phyloP scores from a whole-genome alignment of 192 early-diverging fungal species.

The Backusella luteola region DNA sequence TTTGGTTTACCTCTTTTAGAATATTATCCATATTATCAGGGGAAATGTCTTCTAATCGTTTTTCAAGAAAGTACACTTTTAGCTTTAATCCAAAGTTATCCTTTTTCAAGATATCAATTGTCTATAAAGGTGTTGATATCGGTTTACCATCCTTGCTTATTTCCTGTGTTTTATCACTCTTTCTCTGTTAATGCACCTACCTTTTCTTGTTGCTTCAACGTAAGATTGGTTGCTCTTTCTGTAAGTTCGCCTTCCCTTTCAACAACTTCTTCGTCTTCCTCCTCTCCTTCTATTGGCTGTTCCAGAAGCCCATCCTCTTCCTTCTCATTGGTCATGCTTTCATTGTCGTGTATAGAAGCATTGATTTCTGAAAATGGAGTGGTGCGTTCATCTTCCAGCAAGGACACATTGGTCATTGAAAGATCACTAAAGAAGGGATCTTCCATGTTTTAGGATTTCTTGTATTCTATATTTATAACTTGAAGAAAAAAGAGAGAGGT shows the following conservation, averaged over 20 bases:
- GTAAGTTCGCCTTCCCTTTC: background rate
- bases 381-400: background rate
- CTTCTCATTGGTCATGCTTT: background rate
- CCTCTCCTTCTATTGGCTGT: background rate
- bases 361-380: background rate
- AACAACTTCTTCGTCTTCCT: background rate
- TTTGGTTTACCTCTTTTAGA: conserved; percentile 45
- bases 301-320: background rate
- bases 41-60: conserved; percentile 45
- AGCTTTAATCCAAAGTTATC: conserved; percentile 56
- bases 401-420: conserved; percentile 13
- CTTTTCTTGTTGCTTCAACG: conserved; percentile 53
- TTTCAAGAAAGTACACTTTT: conserved; percentile 53
- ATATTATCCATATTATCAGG: conserved; percentile 55
- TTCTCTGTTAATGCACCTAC: conserved; percentile 13
- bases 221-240: conserved; percentile 33
- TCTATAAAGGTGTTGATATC: conserved; percentile 23
- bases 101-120: conserved; percentile 54
- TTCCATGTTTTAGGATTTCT: background rate
- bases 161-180: background rate
- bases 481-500: too few species aligned
- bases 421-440: conserved; percentile 1
- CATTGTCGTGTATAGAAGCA: background rate
- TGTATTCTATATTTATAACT: background rate
- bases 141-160: background rate